Conservation (phyloP, 202 grass and related monocot genomes). For the Brachypodium distachyon region DNA sequence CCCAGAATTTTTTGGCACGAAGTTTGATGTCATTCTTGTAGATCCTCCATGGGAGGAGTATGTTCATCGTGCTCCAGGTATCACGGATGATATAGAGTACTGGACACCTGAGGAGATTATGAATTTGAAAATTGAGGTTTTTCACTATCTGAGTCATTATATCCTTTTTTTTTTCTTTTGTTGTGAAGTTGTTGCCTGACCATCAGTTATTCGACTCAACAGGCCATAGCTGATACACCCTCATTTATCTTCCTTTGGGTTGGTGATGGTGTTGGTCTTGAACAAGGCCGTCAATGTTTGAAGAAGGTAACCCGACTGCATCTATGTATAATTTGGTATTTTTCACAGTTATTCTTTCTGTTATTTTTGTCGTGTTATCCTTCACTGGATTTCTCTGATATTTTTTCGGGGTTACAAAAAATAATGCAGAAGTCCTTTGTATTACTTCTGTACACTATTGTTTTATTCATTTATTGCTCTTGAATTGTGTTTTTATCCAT, state of each 20-base stretch:
- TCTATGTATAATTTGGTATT: not conserved
- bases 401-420: not conserved
- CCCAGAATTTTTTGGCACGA: conserved; percentile 68
- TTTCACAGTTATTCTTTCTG: not conserved
- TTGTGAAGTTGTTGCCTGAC: conserved; percentile 11
- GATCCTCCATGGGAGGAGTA: conserved; percentile 88
- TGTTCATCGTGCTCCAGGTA: conserved; percentile 54
- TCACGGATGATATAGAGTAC: conserved; percentile 70
- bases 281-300: conserved; percentile 83
- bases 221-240: conserved; percentile 95
- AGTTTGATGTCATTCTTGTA: conserved; percentile 83
- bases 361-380: not conserved
- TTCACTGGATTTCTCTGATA: not conserved
- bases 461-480: not conserved
- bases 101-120: conserved; percentile 70
- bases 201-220: not conserved
- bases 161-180: not conserved
- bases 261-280: conserved; percentile 89
- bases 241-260: conserved; percentile 98
- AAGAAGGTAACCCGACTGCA: conserved; percentile 46
- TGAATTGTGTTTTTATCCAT: not conserved
- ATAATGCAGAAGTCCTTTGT: not conserved
- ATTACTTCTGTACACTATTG: not conserved
- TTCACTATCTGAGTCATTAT: conserved; percentile 6
- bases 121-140: conserved; percentile 77